Evolutionary conservation across 495 filamentous ascomycete genomes (phyloP).

Genomic region (Haplographium delicatum): DNA sequence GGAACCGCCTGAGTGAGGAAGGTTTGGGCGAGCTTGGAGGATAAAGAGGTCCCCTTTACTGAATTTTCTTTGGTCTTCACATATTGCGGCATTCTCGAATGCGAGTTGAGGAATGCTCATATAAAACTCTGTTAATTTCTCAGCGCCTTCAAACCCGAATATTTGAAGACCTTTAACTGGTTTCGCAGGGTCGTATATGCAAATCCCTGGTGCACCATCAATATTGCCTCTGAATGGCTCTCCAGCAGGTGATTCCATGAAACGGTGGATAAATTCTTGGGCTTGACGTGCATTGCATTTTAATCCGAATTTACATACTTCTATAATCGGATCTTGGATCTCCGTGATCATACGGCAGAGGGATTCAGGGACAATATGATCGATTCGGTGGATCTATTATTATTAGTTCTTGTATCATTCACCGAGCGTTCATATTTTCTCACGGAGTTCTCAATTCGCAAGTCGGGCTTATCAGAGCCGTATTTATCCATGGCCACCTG

Average conservation of each 20-base stretch:
- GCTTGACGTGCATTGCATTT: slow-evolving; percentile 31
- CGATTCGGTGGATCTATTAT: slow-evolving; percentile 54
- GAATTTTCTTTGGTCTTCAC: slow-evolving; percentile 32
- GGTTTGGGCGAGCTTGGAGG: slow-evolving; percentile 67
- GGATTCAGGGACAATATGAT: slow-evolving; percentile 56
- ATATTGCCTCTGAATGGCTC: slow-evolving; percentile 56
- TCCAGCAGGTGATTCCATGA: slow-evolving; percentile 63
- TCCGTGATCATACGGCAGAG: slow-evolving; percentile 67
- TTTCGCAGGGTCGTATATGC: slow-evolving; percentile 62
- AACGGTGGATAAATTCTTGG: slow-evolving; percentile 56
- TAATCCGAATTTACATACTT: slow-evolving; percentile 60
- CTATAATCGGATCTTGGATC: slow-evolving; percentile 57
- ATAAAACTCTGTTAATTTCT: slow-evolving; percentile 31
- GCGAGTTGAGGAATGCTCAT: not conserved
- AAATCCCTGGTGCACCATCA: slow-evolving; percentile 68
- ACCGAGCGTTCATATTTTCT: not conserved
- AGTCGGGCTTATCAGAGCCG: slow-evolving; percentile 90
- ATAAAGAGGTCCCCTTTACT: slow-evolving; percentile 73
- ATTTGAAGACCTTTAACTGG: slow-evolving; percentile 68
- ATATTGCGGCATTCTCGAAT: slow-evolving; percentile 38
- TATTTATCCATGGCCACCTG: slow-evolving; percentile 72
- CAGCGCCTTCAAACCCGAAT: slow-evolving; percentile 70
- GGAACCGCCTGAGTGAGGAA: slow-evolving; percentile 58
- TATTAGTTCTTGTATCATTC: too few relatives aligned
- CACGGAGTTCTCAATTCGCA: slow-evolving; percentile 44